Evolutionary conservation across 202 grass and related monocot genomes (phyloP).

Genomic region (Setaria viridis): DNA sequence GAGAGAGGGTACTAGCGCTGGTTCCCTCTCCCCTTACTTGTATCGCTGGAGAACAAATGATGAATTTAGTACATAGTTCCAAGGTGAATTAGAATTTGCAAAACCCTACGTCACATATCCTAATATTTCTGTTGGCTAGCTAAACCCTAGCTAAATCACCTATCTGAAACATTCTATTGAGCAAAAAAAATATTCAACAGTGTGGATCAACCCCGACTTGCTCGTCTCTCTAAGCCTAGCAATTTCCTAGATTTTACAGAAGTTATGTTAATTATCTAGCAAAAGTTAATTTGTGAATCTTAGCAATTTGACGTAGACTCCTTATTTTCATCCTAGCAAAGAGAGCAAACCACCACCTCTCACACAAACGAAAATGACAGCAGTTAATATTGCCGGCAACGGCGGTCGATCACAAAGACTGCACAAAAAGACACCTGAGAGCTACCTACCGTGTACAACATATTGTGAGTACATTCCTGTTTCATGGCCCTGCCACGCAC

Average conservation of each 20-base stretch:
- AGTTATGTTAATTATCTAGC: background rate
- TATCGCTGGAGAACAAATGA: too few relatives aligned
- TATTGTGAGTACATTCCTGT: background rate
- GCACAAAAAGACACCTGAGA: background rate
- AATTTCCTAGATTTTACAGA: background rate
- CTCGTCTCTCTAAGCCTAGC: too few relatives aligned
- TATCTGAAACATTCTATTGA: too few relatives aligned
- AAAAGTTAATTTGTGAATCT: background rate
- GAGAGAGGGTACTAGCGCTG: too few relatives aligned
- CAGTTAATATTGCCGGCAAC: background rate
- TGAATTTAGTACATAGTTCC: too few relatives aligned
- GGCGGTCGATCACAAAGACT: background rate
- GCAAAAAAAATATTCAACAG: too few relatives aligned
- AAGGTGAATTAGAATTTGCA: background rate
- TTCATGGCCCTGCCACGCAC: background rate
- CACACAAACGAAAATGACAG: background rate
- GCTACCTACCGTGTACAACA: background rate
- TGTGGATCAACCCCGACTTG: too few relatives aligned
- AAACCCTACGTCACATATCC: background rate
- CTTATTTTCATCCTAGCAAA: background rate
- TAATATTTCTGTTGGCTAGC: too few relatives aligned
- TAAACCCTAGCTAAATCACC: too few relatives aligned
- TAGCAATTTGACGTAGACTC: background rate
- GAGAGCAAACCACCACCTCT: background rate
- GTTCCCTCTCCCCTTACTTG: too few relatives aligned